Evolutionary conservation across 2,329 filamentous ascomycete species (phyloP), one percentile per base, ranked within the genome.

Genomic region (Bimuria novae-zelandiae): DNA sequence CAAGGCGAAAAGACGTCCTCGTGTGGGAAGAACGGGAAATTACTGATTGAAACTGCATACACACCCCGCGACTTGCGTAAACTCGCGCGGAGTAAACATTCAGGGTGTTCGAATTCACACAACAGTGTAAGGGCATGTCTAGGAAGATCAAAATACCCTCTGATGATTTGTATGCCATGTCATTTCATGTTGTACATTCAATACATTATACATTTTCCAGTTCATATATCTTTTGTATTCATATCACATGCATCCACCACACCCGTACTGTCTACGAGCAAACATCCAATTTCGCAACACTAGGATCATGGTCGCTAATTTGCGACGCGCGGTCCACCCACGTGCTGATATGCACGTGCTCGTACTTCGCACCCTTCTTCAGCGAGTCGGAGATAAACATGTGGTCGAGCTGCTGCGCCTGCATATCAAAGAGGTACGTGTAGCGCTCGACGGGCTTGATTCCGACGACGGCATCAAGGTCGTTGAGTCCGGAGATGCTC

Each of bases 261-360:
- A 14, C 22, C 12, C 22, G 16, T 16, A 21, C 22, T 42, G 40
- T 45, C 51, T 64, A 71, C 22, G 57, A 62, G 57, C 86, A 90
- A 3, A 89, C 71, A 67, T 88, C 79, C 52, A 90, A 74, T 70
- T 74, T 77, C 3, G 83, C 86, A 14, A 90, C 81, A 40, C 81
- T 85, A 0, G 88, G 87, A 64, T 90, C 88, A 67, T 90, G 88
- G 67, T 90, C 87, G 46, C 82, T 86, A 19, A 83, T 80, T 69
- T 83, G 77, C 48, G 82, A 82, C 25, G 76, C 79, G 54, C 72
- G 79, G 25, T 77, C 73, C 44, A 83, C 79, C 87, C 88, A 90
- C 3, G 86, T 85, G 70, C 89, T 90, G 46, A 89, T 76, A 73
- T 90, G 88, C 22, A 90, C 65, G 71, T 90, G 87, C 77, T 89